Conservation (phyloP, 805 yeast genomes). For the Yamadazyma sp. region DNA sequence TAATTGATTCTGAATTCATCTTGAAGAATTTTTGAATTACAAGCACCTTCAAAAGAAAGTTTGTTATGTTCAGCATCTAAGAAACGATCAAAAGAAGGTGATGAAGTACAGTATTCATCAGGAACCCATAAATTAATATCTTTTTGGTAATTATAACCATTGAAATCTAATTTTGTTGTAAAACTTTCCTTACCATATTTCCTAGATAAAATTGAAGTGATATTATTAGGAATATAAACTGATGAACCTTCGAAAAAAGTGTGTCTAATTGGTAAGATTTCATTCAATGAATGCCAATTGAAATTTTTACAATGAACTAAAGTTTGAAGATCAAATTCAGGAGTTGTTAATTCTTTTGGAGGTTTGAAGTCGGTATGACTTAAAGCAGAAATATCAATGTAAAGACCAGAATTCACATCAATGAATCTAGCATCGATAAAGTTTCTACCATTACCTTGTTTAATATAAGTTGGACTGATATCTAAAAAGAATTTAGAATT, state of each 20-base stretch:
- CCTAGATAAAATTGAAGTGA: conserved; percentile 24
- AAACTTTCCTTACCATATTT: conserved; percentile 31
- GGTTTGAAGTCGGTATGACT: conserved; percentile 22
- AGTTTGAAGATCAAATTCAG: conserved; percentile 13
- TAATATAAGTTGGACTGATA: conserved; percentile 23
- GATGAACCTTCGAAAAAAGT: conserved; percentile 36
- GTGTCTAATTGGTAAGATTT: conserved; percentile 33
- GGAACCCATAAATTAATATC: conserved; percentile 48
- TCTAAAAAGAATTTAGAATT: conserved; percentile 24
- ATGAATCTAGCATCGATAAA: conserved; percentile 37
- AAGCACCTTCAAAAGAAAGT: conserved; percentile 38
- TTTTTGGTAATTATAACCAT: conserved; percentile 36
- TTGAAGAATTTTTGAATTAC: conserved; percentile 29
- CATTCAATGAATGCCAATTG: conserved; percentile 38
- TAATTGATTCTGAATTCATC: conserved; percentile 35
- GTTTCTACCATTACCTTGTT: conserved; percentile 42
- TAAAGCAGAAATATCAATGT: conserved; percentile 44
- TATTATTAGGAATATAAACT: conserved; percentile 33
- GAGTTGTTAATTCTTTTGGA: conserved; percentile 12
- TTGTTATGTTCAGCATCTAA: conserved; percentile 21
- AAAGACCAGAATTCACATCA: conserved; percentile 38
- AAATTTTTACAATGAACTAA: conserved; percentile 37
- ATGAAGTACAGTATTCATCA: conserved; percentile 32
- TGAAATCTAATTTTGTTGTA: conserved; percentile 25
- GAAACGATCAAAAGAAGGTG: conserved; percentile 25